These are phyloP conservation scores for Dysphania ambrosioides DNA, from an alignment of 148 eudicot species.

Conservation along the genomic window DNA sequence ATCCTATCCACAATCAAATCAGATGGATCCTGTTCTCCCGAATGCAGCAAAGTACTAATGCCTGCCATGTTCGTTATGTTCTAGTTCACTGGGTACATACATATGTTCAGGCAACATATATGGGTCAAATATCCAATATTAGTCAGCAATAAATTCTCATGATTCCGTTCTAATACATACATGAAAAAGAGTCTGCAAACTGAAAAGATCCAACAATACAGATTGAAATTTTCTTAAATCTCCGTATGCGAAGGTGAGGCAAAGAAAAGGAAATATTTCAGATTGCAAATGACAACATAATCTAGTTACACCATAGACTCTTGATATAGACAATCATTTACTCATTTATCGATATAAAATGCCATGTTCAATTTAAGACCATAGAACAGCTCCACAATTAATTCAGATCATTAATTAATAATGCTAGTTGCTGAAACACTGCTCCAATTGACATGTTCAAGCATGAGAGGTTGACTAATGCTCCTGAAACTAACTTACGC, in stretches of 20 bases:
- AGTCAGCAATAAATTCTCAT: neutral
- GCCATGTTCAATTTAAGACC: too few species aligned
- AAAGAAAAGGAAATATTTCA: neutral
- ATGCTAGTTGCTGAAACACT: neutral
- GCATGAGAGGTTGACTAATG: neutral
- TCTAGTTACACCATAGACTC: neutral
- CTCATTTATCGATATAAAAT: too few species aligned
- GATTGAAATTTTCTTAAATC: neutral
- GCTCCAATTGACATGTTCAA: neutral
- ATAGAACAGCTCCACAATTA: neutral
- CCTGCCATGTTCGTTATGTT: slow-evolving; percentile 5
- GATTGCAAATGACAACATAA: neutral
- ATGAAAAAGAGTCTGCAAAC: neutral
- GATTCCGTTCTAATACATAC: neutral
- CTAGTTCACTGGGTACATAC: neutral
- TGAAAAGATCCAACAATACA: neutral
- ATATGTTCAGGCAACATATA: neutral
- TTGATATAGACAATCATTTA: too few species aligned
- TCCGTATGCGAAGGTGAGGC: neutral
- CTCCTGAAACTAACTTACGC: too few species aligned
- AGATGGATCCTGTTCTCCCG: slow-evolving; percentile 1
- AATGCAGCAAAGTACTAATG: neutral
- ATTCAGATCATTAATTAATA: too few species aligned
- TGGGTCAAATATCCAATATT: neutral
- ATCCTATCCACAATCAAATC: slow-evolving; percentile 10